Evolutionary conservation across 345 rosid species (phyloP), one percentile per base, ranked within the genome.

Genomic region (Ceriops decandra): DNA sequence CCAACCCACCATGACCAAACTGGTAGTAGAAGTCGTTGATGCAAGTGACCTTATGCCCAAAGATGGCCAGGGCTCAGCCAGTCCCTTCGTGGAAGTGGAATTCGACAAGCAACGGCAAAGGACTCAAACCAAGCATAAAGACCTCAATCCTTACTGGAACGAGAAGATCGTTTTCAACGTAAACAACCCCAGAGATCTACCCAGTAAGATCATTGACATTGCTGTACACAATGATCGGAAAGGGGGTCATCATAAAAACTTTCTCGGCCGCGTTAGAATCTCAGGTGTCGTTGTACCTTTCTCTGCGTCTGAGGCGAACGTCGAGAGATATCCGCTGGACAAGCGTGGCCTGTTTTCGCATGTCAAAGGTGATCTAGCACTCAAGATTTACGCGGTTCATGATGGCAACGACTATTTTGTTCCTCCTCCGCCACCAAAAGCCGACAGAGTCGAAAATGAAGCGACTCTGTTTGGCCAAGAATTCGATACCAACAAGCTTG

Each of bases 11-110:
- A 93, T 91, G 97, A 77, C 80, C 32, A 85, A 82, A 71, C 84
- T 93, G 26, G 88, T 89, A 0, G 96, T 91, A 3, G 91, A 89
- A 82, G 87, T 93, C 31, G 76, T 80, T 17, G 90, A 84, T 65
- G 97, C 97, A n/a, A 77, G 81, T 49, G 92, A 85, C 71, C 88
- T 93, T 24, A 87, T 80, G 86, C 91, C 95, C 1, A 91, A 86
- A 79, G 95, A 91, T 60, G 93, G 95, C 0, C 90, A 89, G 28
- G 97, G 95, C 60, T 87, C 95, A 5, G 88, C 95, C 5, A 85
- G 84, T 71, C 86, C 95, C 0, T 91, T 78, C 32, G 99, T 85
- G 0, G 92, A 88, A 54, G 88, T 91, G 9, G 85, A 84, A 0
- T 86, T 87, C 35, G 92, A 83, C 58, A 87, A 59, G 0, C 88